phyloP scores from a whole-genome alignment of 2,329 filamentous ascomycete genomes.

The Aspergillus japonicus region DNA sequence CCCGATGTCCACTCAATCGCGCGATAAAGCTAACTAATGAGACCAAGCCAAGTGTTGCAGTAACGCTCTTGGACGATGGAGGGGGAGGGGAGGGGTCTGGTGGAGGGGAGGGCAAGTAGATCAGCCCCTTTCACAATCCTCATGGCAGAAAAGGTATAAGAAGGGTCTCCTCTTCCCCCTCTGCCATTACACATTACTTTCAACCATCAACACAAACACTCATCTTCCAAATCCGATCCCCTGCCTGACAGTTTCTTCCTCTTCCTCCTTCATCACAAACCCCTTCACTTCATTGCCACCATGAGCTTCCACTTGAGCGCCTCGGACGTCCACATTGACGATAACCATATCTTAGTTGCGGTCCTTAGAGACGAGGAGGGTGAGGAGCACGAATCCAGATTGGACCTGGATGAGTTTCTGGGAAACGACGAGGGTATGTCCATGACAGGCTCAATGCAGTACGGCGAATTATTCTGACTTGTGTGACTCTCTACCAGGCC shows the following conservation, averaged over 20 bases:
- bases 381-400: neutral
- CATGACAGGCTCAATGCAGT: neutral
- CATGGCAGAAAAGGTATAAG: conserved; percentile 7
- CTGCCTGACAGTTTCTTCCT: neutral
- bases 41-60: conserved; percentile 8
- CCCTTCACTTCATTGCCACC: neutral
- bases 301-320: conserved; percentile 21
- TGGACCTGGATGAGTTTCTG: conserved; percentile 14
- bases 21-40: conserved; percentile 8
- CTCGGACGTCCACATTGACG: conserved; percentile 12
- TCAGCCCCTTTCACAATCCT: neutral
- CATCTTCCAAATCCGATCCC: neutral
- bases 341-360: conserved; percentile 11
- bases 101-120: neutral
- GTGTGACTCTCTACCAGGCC: conserved; percentile 7
- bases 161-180: neutral
- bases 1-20: neutral
- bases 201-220: neutral
- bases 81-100: too few relatives aligned
- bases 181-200: neutral
- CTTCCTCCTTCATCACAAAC: neutral
- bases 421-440: conserved; percentile 18
- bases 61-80: neutral
- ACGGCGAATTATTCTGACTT: neutral
- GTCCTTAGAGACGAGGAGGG: conserved; percentile 4